These are phyloP conservation scores for Pseudogymnoascus sp. DNA, from an alignment of 2,329 filamentous ascomycete genomes.

Conservation along the genomic window DNA sequence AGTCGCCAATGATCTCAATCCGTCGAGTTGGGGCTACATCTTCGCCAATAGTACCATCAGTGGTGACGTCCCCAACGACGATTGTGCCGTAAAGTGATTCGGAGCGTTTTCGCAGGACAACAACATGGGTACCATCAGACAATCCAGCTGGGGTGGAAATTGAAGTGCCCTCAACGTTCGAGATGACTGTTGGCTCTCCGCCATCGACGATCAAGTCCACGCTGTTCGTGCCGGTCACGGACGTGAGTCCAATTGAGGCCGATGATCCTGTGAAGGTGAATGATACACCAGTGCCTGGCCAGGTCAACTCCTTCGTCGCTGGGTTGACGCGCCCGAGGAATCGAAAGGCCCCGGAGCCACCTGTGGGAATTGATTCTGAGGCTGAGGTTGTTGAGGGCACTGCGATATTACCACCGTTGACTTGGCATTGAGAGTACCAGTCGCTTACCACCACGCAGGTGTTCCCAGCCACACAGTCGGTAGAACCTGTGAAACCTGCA, in stretches of 20 bases:
- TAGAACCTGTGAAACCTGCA: conserved; percentile 25
- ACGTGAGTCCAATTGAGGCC: conserved; percentile 31
- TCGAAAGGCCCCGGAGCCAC: conserved; percentile 15
- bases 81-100: conserved; percentile 32
- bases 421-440: conserved; percentile 16
- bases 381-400: neutral
- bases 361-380: neutral
- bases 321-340: conserved; percentile 38
- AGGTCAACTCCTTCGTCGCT: conserved; percentile 36
- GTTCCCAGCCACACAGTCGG: conserved; percentile 22
- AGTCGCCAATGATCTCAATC: conserved; percentile 40
- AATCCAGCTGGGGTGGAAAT: conserved; percentile 29
- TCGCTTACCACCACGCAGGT: conserved; percentile 19
- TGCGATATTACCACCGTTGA: neutral
- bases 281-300: conserved; percentile 38
- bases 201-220: conserved; percentile 31
- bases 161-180: conserved; percentile 26
- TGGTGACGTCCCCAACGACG: conserved; percentile 25
- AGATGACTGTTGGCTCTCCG: conserved; percentile 24
- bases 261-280: conserved; percentile 24
- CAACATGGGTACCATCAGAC: conserved; percentile 29
- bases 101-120: conserved; percentile 34
- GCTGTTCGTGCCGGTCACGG: conserved; percentile 29
- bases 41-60: conserved; percentile 26
- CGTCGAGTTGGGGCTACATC: conserved; percentile 26